Conservation (phyloP, 2,329 filamentous ascomycete genomes). For the Aspergillus neotritici region DNA sequence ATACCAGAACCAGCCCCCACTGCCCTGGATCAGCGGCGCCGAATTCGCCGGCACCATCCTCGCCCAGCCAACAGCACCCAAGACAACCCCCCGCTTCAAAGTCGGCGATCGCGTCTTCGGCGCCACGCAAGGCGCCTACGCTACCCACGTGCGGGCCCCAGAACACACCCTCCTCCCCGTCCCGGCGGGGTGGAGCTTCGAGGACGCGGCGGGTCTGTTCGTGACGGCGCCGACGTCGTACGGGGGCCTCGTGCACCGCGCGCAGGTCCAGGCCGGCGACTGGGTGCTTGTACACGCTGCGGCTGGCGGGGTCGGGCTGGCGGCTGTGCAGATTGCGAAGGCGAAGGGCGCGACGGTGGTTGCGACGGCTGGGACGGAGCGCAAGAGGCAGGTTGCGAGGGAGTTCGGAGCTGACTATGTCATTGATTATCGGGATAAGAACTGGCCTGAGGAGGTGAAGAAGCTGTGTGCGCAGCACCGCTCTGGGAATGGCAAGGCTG, state of each 20-base stretch:
- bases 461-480: conserved; percentile 49
- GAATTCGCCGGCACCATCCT: conserved; percentile 81
- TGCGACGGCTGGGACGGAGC: conserved; percentile 74
- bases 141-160: conserved; percentile 62
- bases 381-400: conserved; percentile 73
- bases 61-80: conserved; percentile 53
- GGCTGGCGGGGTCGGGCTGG: conserved; percentile 83
- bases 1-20: conserved; percentile 85
- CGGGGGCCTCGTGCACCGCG: conserved; percentile 71
- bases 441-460: conserved; percentile 65
- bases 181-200: conserved; percentile 74
- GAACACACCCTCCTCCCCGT: conserved; percentile 68
- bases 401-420: conserved; percentile 79
- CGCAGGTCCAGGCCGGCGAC: conserved; percentile 71
- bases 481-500: conserved; percentile 60
- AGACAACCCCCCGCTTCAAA: conserved; percentile 57
- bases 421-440: conserved; percentile 70
- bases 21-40: conserved; percentile 80
- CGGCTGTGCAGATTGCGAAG: conserved; percentile 90
- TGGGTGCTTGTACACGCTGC: conserved; percentile 87
- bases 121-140: conserved; percentile 78
- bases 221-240: conserved; percentile 90
- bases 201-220: conserved; percentile 81
- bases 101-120: conserved; percentile 82
- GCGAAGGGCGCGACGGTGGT: conserved; percentile 88